phyloP scores from a whole-genome alignment of 108 stramenopile species.

The Skeletonema tropicum region DNA sequence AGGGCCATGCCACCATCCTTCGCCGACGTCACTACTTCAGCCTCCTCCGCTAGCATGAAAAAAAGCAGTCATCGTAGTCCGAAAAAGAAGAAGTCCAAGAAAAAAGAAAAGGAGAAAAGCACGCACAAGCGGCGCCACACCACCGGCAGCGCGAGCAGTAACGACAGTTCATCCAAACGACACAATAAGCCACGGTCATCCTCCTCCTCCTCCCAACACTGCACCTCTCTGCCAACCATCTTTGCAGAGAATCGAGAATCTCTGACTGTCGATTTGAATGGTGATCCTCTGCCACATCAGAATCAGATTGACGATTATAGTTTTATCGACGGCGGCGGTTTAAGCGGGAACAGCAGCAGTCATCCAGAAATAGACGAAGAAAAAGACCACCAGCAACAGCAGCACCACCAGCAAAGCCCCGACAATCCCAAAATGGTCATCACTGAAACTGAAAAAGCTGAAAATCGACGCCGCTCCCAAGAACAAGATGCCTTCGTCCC shows the following conservation, averaged over 20 bases:
- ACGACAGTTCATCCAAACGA: too few relatives aligned
- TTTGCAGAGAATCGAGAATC: not conserved
- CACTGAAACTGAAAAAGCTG: not conserved
- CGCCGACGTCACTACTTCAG: too few relatives aligned
- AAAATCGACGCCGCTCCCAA: not conserved
- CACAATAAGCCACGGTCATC: too few relatives aligned
- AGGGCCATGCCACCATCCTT: too few relatives aligned
- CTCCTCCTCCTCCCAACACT: too few relatives aligned
- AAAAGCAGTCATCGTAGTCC: too few relatives aligned
- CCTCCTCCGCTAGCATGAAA: too few relatives aligned
- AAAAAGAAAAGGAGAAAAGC: not conserved
- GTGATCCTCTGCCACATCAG: not conserved
- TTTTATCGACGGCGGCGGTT: too few relatives aligned
- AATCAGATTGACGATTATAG: too few relatives aligned
- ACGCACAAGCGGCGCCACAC: not conserved
- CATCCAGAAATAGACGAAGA: too few relatives aligned
- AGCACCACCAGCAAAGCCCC: not conserved
- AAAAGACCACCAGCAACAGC: not conserved
- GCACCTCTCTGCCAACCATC: not conserved
- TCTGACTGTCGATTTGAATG: not conserved
- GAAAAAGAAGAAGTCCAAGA: not conserved
- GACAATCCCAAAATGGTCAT: not conserved
- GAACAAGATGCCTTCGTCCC: not conserved
- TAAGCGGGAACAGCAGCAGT: too few relatives aligned
- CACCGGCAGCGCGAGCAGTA: not conserved